Evolutionary conservation across 768 basidiomycete species (phyloP).

Genomic region (Lentinus tigrinus): DNA sequence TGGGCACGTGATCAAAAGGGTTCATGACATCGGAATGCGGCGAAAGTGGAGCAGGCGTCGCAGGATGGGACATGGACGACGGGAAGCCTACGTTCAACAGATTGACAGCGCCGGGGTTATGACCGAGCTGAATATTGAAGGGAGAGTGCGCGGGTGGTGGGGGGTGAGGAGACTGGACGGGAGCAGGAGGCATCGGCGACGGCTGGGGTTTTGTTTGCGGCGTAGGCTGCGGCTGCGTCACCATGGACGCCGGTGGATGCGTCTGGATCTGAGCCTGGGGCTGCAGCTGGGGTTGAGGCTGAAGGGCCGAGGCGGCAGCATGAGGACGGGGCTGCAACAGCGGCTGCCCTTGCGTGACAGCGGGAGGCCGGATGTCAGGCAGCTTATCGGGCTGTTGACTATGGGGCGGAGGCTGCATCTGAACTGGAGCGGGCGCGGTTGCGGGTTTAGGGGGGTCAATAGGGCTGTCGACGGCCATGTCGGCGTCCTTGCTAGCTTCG

Average conservation of each 20-base stretch:
- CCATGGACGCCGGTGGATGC: background rate
- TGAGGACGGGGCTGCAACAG: conserved; percentile 25
- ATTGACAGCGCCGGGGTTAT: conserved; percentile 22
- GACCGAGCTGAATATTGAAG: conserved; percentile 21
- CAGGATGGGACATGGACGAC: conserved; percentile 29
- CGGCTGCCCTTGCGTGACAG: conserved; percentile 16
- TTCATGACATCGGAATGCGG: conserved; percentile 22
- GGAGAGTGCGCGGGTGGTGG: conserved; percentile 28
- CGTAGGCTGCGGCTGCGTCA: conserved; percentile 7
- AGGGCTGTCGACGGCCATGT: conserved; percentile 24
- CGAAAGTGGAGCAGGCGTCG: conserved; percentile 23
- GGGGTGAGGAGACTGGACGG: conserved; percentile 19
- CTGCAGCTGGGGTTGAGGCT: conserved; percentile 19
- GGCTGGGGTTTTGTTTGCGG: conserved; percentile 12
- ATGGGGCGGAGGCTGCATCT: conserved; percentile 1
- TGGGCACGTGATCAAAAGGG: conserved; percentile 13
- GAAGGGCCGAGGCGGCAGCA: conserved; percentile 18
- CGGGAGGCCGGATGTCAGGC: conserved; percentile 9
- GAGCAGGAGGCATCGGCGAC: conserved; percentile 16
- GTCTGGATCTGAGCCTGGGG: conserved; percentile 25
- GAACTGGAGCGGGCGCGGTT: background rate
- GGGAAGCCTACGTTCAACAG: conserved; percentile 33
- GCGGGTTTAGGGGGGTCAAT: conserved; percentile 9
- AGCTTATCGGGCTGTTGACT: conserved; percentile 10
- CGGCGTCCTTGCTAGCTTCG: conserved; percentile 18